Evolutionary conservation across 1,284 basidiomycete genomes (phyloP).

Genomic region (Leccinum fuscescens): DNA sequence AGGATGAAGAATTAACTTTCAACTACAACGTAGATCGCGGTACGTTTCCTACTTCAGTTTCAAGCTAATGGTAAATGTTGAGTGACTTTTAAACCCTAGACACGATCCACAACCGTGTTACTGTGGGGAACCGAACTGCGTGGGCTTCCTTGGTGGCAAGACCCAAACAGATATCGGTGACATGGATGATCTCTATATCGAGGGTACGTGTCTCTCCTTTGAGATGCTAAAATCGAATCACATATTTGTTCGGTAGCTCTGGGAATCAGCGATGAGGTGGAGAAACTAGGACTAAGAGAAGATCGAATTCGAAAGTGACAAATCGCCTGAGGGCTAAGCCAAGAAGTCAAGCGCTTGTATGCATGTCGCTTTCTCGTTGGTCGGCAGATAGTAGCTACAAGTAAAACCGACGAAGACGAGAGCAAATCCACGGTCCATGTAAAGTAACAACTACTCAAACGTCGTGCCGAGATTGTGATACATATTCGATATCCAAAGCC

Average conservation of each 20-base stretch:
- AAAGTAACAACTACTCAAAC: too few relatives aligned
- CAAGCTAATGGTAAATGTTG: background rate
- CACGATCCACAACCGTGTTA: constrained; percentile 95
- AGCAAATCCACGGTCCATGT: too few relatives aligned
- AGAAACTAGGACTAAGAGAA: constrained; percentile 56
- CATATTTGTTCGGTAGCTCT: constrained; percentile 58
- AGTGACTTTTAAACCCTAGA: constrained; percentile 34
- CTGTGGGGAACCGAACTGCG: constrained; percentile 95
- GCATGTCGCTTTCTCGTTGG: too few relatives aligned
- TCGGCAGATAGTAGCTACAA: too few relatives aligned
- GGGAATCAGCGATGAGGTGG: constrained; percentile 91
- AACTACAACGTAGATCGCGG: constrained; percentile 99
- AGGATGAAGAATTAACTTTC: constrained; percentile 94
- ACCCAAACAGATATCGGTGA: constrained; percentile 94
- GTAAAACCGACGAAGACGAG: too few relatives aligned
- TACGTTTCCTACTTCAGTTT: constrained; percentile 40
- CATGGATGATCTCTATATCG: constrained; percentile 94
- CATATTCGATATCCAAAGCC: too few relatives aligned
- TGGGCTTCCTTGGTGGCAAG: constrained; percentile 96
- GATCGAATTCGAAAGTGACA: too few relatives aligned
- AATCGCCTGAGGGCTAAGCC: too few relatives aligned
- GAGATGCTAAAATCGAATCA: background rate
- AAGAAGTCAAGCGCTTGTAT: too few relatives aligned
- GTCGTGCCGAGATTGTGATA: too few relatives aligned
- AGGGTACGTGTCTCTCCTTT: constrained; percentile 55